Percentiles rank a stretch among this genome's conserved stretches.
These are phyloP conservation scores for Rhizopus microsporus DNA, from an alignment of 371 early-diverging fungal species.

Conservation along the genomic window DNA sequence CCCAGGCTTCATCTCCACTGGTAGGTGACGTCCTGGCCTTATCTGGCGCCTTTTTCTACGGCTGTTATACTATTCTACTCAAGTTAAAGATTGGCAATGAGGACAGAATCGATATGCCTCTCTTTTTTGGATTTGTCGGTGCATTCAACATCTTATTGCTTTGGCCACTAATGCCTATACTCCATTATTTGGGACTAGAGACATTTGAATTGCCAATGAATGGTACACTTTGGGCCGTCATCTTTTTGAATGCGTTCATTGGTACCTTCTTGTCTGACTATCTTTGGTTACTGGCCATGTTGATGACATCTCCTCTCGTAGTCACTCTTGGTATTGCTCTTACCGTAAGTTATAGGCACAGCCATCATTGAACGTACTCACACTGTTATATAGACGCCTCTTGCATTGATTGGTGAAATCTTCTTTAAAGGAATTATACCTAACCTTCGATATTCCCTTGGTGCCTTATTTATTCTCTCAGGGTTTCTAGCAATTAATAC, in stretches of 20 bases:
- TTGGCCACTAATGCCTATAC: constrained; percentile 64
- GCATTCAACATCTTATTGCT: constrained; percentile 66
- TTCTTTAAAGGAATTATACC: constrained; percentile 58
- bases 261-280: constrained; percentile 83
- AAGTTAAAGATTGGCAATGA: constrained; percentile 70
- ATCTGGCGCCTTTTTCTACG: constrained; percentile 73
- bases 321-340: constrained; percentile 76
- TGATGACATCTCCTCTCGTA: constrained; percentile 77
- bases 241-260: constrained; percentile 69
- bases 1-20: constrained; percentile 25
- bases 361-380: background rate
- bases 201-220: constrained; percentile 61
- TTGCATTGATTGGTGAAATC: constrained; percentile 71
- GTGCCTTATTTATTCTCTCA: constrained; percentile 62
- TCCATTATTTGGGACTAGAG: constrained; percentile 67
- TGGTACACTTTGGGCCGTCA: constrained; percentile 53
- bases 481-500: constrained; percentile 67
- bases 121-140: constrained; percentile 82
- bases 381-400: constrained; percentile 50
- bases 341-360: constrained; percentile 38
- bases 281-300: constrained; percentile 74
- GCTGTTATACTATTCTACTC: constrained; percentile 72
- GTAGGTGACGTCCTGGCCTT: constrained; percentile 72
- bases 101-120: constrained; percentile 63
- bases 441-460: constrained; percentile 56